Conservation (phyloP, 2,329 filamentous ascomycete species). For the Colletotrichum musicola region DNA sequence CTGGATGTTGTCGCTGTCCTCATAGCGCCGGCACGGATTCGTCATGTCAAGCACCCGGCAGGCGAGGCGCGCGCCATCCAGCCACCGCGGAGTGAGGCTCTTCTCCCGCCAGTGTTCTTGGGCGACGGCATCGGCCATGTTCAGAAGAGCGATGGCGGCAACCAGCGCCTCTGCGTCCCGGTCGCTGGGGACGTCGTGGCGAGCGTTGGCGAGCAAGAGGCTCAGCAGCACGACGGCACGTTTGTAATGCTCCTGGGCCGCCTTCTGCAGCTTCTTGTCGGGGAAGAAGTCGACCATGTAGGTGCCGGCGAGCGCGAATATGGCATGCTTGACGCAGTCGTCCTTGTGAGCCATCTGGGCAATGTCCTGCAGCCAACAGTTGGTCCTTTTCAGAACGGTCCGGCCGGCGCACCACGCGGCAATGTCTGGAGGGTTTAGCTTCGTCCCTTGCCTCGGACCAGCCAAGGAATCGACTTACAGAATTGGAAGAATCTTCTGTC, state of each 20-base stretch:
- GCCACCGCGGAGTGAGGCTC: constrained; percentile 52
- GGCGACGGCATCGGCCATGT: constrained; percentile 45
- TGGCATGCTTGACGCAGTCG: constrained; percentile 51
- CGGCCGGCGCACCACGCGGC: constrained; percentile 57
- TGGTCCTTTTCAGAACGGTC: constrained; percentile 53
- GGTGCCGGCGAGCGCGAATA: constrained; percentile 55
- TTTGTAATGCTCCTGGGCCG: constrained; percentile 48
- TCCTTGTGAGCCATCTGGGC: constrained; percentile 51
- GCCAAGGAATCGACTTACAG: constrained; percentile 24
- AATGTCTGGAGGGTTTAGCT: constrained; percentile 45
- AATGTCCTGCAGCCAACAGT: constrained; percentile 56
- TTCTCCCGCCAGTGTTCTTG: constrained; percentile 51
- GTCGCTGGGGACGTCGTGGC: constrained; percentile 7
- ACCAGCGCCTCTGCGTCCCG: constrained; percentile 30
- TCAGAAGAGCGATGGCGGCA: constrained; percentile 44
- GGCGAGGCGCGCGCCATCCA: constrained; percentile 51
- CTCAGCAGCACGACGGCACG: constrained; percentile 50
- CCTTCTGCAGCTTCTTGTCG: constrained; percentile 46
- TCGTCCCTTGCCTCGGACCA: neutral
- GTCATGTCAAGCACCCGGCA: constrained; percentile 51
- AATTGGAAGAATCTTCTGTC: constrained; percentile 32
- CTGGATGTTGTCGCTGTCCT: constrained; percentile 50
- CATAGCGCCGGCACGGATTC: constrained; percentile 53
- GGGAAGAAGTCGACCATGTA: constrained; percentile 57
- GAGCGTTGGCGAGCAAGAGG: constrained; percentile 12